Base-by-base conservation (phyloP, 257 asterid species). In the Haberlea rhodopensis region DNA sequence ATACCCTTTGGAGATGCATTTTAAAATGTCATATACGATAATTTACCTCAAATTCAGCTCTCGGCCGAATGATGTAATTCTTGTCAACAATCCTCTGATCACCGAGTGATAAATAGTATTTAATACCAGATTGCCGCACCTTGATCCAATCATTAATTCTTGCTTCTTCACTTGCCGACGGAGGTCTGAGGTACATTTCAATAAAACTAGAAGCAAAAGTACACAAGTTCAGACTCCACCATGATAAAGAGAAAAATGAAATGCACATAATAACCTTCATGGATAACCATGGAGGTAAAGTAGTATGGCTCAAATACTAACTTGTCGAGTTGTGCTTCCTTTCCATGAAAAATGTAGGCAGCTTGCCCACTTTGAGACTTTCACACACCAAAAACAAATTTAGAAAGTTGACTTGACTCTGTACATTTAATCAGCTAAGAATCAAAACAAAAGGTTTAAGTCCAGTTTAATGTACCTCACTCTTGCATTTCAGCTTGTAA, bases 101-200 rank as follows among this genome's bases (percentile, higher is more conserved):
- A 20, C 99, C 99, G 49, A 94, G 76, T 19, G 99, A 84, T 31
- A 94, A 87, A 79, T 90, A 94, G 76, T 94, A 94, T 75, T 83
- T 90, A 75, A 90, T 94, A 63, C 99, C 99, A 69, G 96, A 85
- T 75, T 94, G 99, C 11, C 99, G 90, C 76, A 94, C 97, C 90
- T 94, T 94, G 85, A 94, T 87, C 99, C 99, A 94, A 80, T 94
- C 99, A 76, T 90, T 94, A 80, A 90, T 94, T 34, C 85, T 71
- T 67, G 99, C 99, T 82, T 87, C 99, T 83, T 94, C 99, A 80
- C 82, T 90, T 63, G 99, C 97, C 58, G 95, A 80, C 57, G 99
- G 97, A 37, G 99, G 96, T 70, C 99, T 85, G 77, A 94, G 83
- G 87, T 87, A 94, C 99, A 94, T 94, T 88, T 94, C 99, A 67